These are phyloP conservation scores for Passalora sequoiae DNA, from an alignment of 2,329 filamentous ascomycete species.

Conservation along the genomic window DNA sequence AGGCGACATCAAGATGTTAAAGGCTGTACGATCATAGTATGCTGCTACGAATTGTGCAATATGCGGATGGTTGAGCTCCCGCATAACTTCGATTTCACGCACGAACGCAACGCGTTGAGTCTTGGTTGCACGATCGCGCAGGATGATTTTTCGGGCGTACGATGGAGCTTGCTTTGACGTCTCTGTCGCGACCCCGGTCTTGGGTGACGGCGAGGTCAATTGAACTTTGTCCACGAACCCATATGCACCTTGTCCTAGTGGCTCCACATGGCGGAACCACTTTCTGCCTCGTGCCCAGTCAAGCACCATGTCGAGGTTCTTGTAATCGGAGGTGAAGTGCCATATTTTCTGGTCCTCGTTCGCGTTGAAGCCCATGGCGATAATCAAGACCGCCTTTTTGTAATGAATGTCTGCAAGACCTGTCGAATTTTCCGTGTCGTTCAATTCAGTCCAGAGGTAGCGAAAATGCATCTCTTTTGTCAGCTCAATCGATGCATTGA, in stretches of 20 bases:
- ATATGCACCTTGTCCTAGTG: constrained; percentile 10
- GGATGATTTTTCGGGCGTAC: constrained; percentile 10
- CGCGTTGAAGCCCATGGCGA: constrained; percentile 1
- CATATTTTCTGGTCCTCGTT: not conserved
- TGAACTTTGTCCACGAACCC: constrained; percentile 13
- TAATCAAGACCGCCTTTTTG: constrained; percentile 8
- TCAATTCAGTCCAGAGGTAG: constrained; percentile 19
- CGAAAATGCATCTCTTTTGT: constrained; percentile 9
- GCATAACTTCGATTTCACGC: constrained; percentile 11
- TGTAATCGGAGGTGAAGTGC: constrained; percentile 11
- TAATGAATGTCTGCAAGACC: constrained; percentile 2
- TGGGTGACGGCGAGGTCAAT: not conserved
- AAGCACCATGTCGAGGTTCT: not conserved
- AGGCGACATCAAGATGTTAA: constrained; percentile 13
- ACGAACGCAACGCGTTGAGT: not conserved
- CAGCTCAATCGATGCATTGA: constrained; percentile 6
- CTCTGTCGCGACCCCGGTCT: not conserved
- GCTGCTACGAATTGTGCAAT: constrained; percentile 76
- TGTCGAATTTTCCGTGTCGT: constrained; percentile 8
- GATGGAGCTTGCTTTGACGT: too few species aligned
- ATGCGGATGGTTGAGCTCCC: constrained; percentile 9
- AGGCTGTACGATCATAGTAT: constrained; percentile 50
- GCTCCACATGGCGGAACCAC: constrained; percentile 3
- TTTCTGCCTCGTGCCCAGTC: not conserved
- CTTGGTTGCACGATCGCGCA: not conserved